Evolutionary conservation across 768 basidiomycete species (phyloP), one percentile per base, ranked within the genome.

Genomic region (Russula lepida): DNA sequence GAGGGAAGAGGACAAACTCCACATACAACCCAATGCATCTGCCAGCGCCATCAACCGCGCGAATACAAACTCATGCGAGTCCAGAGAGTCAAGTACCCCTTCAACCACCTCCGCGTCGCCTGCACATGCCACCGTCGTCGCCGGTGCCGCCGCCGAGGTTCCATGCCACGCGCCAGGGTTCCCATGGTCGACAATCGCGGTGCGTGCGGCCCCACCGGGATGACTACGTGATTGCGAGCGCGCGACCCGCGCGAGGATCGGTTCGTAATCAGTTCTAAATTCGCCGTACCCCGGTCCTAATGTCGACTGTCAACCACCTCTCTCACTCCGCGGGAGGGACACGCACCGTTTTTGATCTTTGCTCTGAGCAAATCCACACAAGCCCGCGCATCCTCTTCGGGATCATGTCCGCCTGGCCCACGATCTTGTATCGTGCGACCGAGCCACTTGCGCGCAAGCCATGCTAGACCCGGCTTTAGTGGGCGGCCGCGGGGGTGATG

Each of bases 361-460:
- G 87, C 83, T 68, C 81, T 80, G 23, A 99, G 70, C 32, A 99
- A 75, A 62, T 95, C 93, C 11, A 92, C 66, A 68, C 93, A 94
- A 0, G 95, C 89, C 21, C 86, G 77, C 0, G 95, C 95, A 67
- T 98, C 95, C 70, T 98, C 95, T 67, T 94, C 91, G 2, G 94
- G 92, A 64, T 97, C 89, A 71, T 98, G 95, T 3, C 92, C 92
- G 2, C 87, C 88, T 53, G 88, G 87, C 0, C 91, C 92, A 0
- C 82, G 75, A 0, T 80, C 83, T 72, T 98, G 95, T 46, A 99
- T 98, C 67, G 94, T 90, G 54, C 88, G 81, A 12, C 82, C 82
- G 58, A 92, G 86, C 92, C 93, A 98, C 70, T 92, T 92, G 69
- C 90, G 89, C 48, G 92, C 91, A 48, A 99, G 82, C 93, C 93